Percentiles rank a stretch among this genome's conserved stretches.
These are phyloP conservation scores for Epipyxis sp. DNA, from an alignment of 108 stramenopile species.

Conservation along the genomic window DNA sequence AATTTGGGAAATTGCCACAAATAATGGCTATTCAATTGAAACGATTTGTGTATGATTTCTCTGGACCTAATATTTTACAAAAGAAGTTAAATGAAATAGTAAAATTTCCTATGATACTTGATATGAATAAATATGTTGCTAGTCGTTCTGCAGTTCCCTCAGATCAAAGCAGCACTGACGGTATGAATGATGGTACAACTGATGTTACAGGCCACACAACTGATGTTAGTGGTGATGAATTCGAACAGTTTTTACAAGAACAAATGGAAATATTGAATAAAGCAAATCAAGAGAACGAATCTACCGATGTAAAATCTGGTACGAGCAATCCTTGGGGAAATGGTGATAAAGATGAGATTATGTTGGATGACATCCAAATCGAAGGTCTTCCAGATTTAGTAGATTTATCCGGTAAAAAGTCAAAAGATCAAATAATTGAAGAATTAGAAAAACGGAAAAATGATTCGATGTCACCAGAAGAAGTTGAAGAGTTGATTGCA, in stretches of 20 bases:
- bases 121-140: conserved; percentile 49
- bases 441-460: not conserved
- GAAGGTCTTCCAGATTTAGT: conserved; percentile 33
- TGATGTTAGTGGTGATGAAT: conserved; percentile 38
- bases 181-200: conserved; percentile 29
- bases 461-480: not conserved
- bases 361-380: conserved; percentile 36
- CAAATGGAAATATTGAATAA: conserved; percentile 18
- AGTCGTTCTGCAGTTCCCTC: not conserved
- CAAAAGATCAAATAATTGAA: not conserved
- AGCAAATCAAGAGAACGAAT: not conserved
- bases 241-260: conserved; percentile 37
- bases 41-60: conserved; percentile 54
- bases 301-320: too few species aligned
- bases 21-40: conserved; percentile 56
- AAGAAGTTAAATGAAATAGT: conserved; percentile 51
- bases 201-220: not conserved
- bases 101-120: conserved; percentile 42
- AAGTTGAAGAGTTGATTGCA: not conserved
- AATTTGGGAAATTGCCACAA: conserved; percentile 45
- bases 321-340: too few species aligned
- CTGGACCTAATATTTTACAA: conserved; percentile 37
- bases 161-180: conserved; percentile 15
- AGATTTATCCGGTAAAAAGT: conserved; percentile 10
- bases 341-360: conserved; percentile 11